Conservation (phyloP, 2,329 filamentous ascomycete species). For the Fusarium sp. region DNA sequence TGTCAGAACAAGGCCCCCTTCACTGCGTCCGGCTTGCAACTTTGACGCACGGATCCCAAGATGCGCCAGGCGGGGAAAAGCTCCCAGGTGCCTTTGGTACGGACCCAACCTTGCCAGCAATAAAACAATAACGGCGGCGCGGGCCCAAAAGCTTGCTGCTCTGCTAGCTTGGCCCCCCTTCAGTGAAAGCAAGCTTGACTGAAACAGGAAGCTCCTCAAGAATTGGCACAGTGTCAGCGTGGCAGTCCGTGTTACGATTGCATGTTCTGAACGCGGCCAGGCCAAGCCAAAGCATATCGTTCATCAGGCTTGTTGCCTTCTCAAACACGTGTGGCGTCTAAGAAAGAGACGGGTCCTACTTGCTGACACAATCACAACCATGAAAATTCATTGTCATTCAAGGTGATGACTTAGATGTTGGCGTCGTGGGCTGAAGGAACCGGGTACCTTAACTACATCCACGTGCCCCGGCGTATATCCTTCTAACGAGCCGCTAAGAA, state of each 20-base stretch:
- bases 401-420: not conserved
- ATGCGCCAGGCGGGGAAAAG: conserved; percentile 43
- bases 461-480: conserved; percentile 16
- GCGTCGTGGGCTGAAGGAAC: not conserved
- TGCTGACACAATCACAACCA: not conserved
- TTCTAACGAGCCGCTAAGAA: conserved; percentile 10
- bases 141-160: conserved; percentile 21
- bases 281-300: conserved; percentile 1
- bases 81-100: not conserved
- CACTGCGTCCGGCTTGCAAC: conserved; percentile 24
- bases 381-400: not conserved
- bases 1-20: conserved; percentile 32
- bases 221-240: conserved; percentile 42
- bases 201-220: conserved; percentile 45
- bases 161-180: conserved; percentile 18
- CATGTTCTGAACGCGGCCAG: conserved; percentile 5
- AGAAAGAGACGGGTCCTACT: not conserved
- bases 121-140: conserved; percentile 23
- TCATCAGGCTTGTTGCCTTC: conserved; percentile 20
- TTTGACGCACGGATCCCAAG: conserved; percentile 40
- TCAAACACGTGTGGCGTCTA: conserved; percentile 26
- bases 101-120: conserved; percentile 15
- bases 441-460: not conserved
- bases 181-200: conserved; percentile 31
- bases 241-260: conserved; percentile 5